Percentiles rank a stretch among this genome's conserved stretches.
Evolutionary conservation across 352 stramenopile species (phyloP).

Genomic region (Plasmopara viticola): DNA sequence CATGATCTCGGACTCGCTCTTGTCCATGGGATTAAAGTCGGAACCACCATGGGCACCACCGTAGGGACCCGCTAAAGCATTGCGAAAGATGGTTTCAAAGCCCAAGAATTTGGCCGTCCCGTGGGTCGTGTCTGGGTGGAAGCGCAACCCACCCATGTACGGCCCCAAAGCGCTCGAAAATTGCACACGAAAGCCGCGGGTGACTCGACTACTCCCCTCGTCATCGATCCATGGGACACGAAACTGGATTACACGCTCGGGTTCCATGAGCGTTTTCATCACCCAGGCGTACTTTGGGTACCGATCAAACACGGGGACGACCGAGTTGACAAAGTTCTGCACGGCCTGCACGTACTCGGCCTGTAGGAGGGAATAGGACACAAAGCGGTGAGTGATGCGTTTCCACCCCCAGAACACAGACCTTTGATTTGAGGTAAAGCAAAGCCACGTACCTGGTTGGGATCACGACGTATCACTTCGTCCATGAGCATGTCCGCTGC

Average conservation of each 20-base stretch:
- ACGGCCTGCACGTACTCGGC: slow-evolving; percentile 64
- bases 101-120: slow-evolving; percentile 87
- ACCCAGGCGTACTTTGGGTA: slow-evolving; percentile 88
- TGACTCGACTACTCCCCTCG: slow-evolving; percentile 91
- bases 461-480: slow-evolving; percentile 68
- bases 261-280: slow-evolving; percentile 93
- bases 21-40: slow-evolving; percentile 97
- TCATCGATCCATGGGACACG: slow-evolving; percentile 97
- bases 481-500: slow-evolving; percentile 92
- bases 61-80: slow-evolving; percentile 85
- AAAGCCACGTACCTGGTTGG: slow-evolving; percentile 43
- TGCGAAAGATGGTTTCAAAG: slow-evolving; percentile 96
- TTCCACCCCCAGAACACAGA: slow-evolving; percentile 4
- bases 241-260: slow-evolving; percentile 93
- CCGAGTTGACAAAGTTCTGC: slow-evolving; percentile 72
- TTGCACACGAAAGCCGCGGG: slow-evolving; percentile 96
- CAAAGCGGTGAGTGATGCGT: not conserved
- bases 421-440: slow-evolving; percentile 7
- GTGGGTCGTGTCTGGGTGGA: slow-evolving; percentile 89
- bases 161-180: slow-evolving; percentile 89
- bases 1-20: slow-evolving; percentile 96
- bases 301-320: slow-evolving; percentile 80
- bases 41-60: slow-evolving; percentile 85
- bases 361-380: slow-evolving; percentile 6
- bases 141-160: slow-evolving; percentile 95